phyloP scores from a whole-genome alignment of 208 protist genomes.

The Trypanosoma congolense region DNA sequence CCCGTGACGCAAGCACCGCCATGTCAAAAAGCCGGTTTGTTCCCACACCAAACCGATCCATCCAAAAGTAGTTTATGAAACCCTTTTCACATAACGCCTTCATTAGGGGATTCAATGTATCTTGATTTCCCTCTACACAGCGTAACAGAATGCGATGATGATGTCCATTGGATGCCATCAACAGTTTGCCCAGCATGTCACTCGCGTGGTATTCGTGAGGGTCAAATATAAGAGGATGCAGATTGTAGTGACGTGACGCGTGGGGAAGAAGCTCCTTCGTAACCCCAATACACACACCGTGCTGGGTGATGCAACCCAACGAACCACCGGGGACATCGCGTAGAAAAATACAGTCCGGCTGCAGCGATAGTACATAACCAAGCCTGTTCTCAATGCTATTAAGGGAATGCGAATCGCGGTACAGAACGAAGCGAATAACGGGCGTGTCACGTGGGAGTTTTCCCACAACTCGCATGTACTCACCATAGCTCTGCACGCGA shows the following conservation, averaged over 20 bases:
- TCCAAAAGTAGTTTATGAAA: slow-evolving; percentile 85
- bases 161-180: slow-evolving; percentile 24
- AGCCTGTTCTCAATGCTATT: slow-evolving; percentile 57
- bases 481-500: slow-evolving; percentile 63
- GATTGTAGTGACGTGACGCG: slow-evolving; percentile 70
- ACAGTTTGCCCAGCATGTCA: slow-evolving; percentile 10
- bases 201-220: slow-evolving; percentile 39
- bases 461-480: slow-evolving; percentile 60
- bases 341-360: slow-evolving; percentile 43
- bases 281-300: slow-evolving; percentile 58
- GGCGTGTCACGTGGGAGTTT: slow-evolving; percentile 43
- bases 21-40: slow-evolving; percentile 59
- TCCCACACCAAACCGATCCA: slow-evolving; percentile 60
- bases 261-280: slow-evolving; percentile 75
- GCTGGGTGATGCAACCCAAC: slow-evolving; percentile 67
- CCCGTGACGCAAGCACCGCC: slow-evolving; percentile 29
- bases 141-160: slow-evolving; percentile 64
- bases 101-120: slow-evolving; percentile 23
- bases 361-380: slow-evolving; percentile 51
- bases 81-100: slow-evolving; percentile 27
- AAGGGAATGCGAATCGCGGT: slow-evolving; percentile 55
- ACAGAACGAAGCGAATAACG: slow-evolving; percentile 69
- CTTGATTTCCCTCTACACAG: slow-evolving; percentile 44
- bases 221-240: slow-evolving; percentile 75
- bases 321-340: slow-evolving; percentile 40